Base-by-base conservation (phyloP, 805 yeast species). In the Candida oleophila region DNA sequence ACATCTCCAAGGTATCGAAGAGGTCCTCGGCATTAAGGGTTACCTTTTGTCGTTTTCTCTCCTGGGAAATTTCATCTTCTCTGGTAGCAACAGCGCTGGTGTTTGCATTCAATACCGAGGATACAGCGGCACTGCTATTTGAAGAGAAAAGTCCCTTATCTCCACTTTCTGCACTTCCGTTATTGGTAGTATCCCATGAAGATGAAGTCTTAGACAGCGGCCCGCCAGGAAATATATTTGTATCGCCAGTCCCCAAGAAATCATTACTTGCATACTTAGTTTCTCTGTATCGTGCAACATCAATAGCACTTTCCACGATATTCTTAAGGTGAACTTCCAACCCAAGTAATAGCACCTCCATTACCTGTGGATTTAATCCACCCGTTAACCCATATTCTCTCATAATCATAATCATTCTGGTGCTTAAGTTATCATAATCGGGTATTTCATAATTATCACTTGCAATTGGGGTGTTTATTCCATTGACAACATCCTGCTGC, bases 401-500 rank as follows among this genome's bases (percentile, higher is more conserved):
- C 53, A 94, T 85, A 8, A 87, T 82, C 58, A 96, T 94, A 18
- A 83, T 66, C 75, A 94, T 82, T 44, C 90, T 75, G 11, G 82
- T 69, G 44, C 81, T 78, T 39, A 94, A 65, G 34, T 76, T 77
- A 40, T 83, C 90, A 36, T 76, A 73, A 53, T 92, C 98, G 0
- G 97, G 97, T 3, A 94, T 64, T 51, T 91, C 91, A 60, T 75
- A 88, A 33, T 80, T 73, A 54, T 92, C 96, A 1, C 87, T 72
- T 2, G 92, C 78, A 32, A 91, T 72, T 3, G 94, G 92, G 1
- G 94, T 80, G 54, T 87, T 89, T 46, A 89, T 78, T 3, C 94
- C 95, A 57, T 85, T 90, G 45, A 85, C 77, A 15, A 94, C 88
- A 60, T 94, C 98, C 63, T 91, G 96, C 19, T 95, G 89, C 92